phyloP scores from a whole-genome alignment of 2,329 filamentous ascomycete species.

The Cytospora piceicola region DNA sequence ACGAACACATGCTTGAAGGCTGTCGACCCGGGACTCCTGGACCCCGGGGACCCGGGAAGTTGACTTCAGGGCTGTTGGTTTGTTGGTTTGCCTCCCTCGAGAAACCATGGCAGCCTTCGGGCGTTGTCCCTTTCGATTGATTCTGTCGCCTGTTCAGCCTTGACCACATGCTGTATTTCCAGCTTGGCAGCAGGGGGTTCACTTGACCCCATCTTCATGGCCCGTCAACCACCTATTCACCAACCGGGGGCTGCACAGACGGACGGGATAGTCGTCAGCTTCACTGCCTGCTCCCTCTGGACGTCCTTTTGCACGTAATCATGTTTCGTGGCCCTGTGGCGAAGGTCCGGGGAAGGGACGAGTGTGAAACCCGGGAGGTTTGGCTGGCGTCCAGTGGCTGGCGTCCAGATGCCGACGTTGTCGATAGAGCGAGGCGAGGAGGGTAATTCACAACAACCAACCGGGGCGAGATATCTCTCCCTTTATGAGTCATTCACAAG shows the following conservation, averaged over 20 bases:
- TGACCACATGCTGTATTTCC: conserved; percentile 1
- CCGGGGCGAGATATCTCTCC: background rate
- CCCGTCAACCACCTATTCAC: too few species aligned
- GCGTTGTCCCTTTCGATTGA: background rate
- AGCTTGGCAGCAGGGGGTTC: conserved; percentile 10
- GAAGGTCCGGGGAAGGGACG: background rate
- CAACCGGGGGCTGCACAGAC: background rate
- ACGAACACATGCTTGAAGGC: background rate
- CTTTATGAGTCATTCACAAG: background rate
- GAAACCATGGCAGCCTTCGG: background rate
- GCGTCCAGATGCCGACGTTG: too few species aligned
- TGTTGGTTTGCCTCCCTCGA: background rate
- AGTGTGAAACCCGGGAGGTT: background rate
- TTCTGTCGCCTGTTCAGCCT: conserved; percentile 14
- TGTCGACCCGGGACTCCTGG: background rate
- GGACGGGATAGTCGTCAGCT: background rate
- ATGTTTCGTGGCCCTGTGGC: background rate
- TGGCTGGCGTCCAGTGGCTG: too few species aligned
- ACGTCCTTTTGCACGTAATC: background rate
- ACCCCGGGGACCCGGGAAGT: background rate
- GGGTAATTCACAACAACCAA: background rate
- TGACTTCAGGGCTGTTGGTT: background rate
- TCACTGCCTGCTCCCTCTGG: background rate
- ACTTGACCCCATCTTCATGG: background rate
- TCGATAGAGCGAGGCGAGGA: background rate